Percentiles rank a stretch among this genome's conserved stretches.
phyloP scores from a whole-genome alignment of 305 asterid species.

The Ajuga reptans region DNA sequence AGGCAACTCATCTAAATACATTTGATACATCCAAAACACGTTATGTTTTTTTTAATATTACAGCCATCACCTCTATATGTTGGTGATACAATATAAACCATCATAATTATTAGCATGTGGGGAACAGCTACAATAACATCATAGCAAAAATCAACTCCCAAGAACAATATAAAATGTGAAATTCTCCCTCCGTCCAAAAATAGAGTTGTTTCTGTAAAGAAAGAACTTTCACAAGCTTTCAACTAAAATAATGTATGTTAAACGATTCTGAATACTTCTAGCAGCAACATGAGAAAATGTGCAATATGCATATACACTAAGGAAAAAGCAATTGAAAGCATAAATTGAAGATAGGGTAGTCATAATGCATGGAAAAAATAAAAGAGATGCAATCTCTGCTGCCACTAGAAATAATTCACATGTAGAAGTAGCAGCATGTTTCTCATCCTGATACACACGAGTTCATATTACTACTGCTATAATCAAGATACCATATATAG shows the following conservation, averaged over 20 bases:
- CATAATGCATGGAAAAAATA: slow-evolving; percentile 2
- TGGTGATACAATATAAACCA: not conserved
- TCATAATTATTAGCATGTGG: not conserved
- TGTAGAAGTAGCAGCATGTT: not conserved
- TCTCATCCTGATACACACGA: not conserved
- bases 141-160: not conserved
- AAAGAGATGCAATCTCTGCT: not conserved
- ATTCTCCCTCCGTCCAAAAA: not conserved
- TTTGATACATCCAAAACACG: not conserved
- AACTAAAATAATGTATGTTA: not conserved
- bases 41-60: not conserved
- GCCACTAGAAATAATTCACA: not conserved
- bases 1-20: slow-evolving; percentile 1
- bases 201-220: too few species aligned
- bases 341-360: not conserved
- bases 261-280: not conserved
- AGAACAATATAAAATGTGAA: not conserved
- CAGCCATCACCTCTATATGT: not conserved
- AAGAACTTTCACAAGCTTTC: too few species aligned
- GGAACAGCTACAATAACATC: not conserved
- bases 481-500: not conserved
- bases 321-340: not conserved
- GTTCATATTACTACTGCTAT: not conserved
- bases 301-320: slow-evolving; percentile 3
- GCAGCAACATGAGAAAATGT: not conserved